Percentiles rank a stretch among this genome's conserved stretches.
These are phyloP conservation scores for Candida anglica DNA, from an alignment of 805 yeast genomes.

Conservation along the genomic window DNA sequence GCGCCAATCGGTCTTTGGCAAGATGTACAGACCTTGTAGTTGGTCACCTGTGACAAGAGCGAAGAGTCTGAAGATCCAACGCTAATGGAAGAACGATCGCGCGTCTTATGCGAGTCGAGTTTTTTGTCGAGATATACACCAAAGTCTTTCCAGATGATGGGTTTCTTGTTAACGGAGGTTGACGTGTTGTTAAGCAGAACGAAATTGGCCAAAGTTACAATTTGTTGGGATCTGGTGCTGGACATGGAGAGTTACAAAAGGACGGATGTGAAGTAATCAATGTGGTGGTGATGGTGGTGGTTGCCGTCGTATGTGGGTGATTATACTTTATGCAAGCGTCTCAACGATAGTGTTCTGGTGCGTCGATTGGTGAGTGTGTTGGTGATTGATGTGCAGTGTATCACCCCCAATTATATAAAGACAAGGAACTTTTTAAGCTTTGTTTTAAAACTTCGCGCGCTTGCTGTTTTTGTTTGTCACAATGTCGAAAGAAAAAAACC, in stretches of 20 bases:
- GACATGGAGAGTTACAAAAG: slow-evolving; percentile 12
- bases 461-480: too few species aligned
- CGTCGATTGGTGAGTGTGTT: too few species aligned
- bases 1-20: slow-evolving; percentile 40
- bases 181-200: slow-evolving; percentile 3
- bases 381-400: too few species aligned
- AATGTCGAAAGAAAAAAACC: too few species aligned
- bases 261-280: too few species aligned
- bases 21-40: slow-evolving; percentile 34
- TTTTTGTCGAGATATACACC: slow-evolving; percentile 41
- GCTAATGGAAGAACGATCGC: slow-evolving; percentile 18
- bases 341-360: too few species aligned
- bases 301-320: too few species aligned
- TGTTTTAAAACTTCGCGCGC: too few species aligned
- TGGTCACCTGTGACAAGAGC: slow-evolving; percentile 28
- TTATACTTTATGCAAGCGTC: too few species aligned
- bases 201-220: slow-evolving; percentile 22
- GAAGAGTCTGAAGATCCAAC: slow-evolving; percentile 22
- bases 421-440: too few species aligned
- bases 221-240: slow-evolving; percentile 17
- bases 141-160: slow-evolving; percentile 41
- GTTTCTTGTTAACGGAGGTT: slow-evolving; percentile 12
- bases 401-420: too few species aligned
- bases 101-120: slow-evolving; percentile 22
- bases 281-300: too few species aligned